Percentiles rank a stretch among this genome's conserved stretches.
Conservation (phyloP, 495 filamentous ascomycete species). For the Neurospora sp. region DNA sequence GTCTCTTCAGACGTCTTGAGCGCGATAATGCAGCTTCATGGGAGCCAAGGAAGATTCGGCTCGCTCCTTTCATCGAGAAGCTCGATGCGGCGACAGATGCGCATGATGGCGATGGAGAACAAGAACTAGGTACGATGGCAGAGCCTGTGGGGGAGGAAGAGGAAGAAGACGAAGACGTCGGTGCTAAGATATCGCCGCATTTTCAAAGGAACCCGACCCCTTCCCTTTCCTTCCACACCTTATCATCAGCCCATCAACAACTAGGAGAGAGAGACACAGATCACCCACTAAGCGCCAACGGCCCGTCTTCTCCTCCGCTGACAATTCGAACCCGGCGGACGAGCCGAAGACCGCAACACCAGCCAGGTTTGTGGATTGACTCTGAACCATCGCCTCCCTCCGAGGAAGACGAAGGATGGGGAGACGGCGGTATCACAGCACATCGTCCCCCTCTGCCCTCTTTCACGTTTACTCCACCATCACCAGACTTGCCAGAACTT, state of each 20-base stretch:
- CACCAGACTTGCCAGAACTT: background rate
- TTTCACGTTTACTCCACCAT: background rate
- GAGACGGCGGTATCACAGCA: background rate
- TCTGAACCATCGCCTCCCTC: background rate
- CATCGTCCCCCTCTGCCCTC: background rate
- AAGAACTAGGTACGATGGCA: background rate
- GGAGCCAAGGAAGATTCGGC: slow-evolving; percentile 10
- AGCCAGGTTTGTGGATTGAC: background rate
- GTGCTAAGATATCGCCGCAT: background rate
- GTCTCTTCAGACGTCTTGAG: slow-evolving; percentile 42
- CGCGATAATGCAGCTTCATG: slow-evolving; percentile 4
- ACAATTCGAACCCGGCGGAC: background rate
- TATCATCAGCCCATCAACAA: background rate
- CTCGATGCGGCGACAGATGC: background rate
- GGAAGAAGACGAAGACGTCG: background rate
- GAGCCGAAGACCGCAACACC: background rate
- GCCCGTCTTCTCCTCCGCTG: background rate
- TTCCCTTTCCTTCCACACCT: background rate
- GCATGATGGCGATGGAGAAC: background rate
- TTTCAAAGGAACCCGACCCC: background rate
- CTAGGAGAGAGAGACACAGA: background rate
- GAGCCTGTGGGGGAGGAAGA: background rate
- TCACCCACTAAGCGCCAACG: background rate
- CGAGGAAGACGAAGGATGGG: background rate
- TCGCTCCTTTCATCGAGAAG: background rate